Evolutionary conservation across 2,329 filamentous ascomycete species (phyloP), one percentile per base, ranked within the genome.

Genomic region (Diaporthe eres): DNA sequence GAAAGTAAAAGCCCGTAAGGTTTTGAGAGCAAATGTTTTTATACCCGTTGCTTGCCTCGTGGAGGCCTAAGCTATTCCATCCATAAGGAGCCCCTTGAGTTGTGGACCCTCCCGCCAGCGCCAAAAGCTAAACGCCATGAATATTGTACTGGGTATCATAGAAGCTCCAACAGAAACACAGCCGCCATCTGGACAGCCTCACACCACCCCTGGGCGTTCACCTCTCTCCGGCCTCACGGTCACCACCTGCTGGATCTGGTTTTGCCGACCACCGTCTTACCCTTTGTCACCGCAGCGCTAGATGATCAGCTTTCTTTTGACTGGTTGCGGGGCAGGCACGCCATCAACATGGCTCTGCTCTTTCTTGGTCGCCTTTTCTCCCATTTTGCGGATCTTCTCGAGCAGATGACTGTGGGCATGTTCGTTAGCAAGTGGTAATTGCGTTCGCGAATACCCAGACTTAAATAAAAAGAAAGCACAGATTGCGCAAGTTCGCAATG

Each of bases 321-420:
- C 88, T 17, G 85, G 86, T 51, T 84, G 80, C 1, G 87, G 85
- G 1, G 84, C 79, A n/a, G 78, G 57, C 4, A 81, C 72, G 37
- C 82, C 84, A 63, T 86, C 80, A 25, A 86, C 47, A 4, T 77
- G 67, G 7, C 80, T 78, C 74, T 84, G 82, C 34, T 84, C 81
- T 22, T 80, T 79, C 44, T 79, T 78, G 71, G 83, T 79, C 1
- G 82, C 80, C 68, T 82, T 85, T 70, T 86, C 86, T 72, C 85
- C 86, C 74, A 90, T 79, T 17, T 81, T 83, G 75, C 87, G 88
- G 75, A 91, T 86, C 77, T 90, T 90, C 17, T 89, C 88, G 72
- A 91, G 86, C n/a, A 91, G 83, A 78, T 91, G 86, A 81, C 88
- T 90, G 79, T 75, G 28, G 42, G 44, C 31, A 72, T 73, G 12